These are phyloP conservation scores for Papiliotrema terrestris DNA, from an alignment of 1,284 basidiomycete species.

Conservation along the genomic window DNA sequence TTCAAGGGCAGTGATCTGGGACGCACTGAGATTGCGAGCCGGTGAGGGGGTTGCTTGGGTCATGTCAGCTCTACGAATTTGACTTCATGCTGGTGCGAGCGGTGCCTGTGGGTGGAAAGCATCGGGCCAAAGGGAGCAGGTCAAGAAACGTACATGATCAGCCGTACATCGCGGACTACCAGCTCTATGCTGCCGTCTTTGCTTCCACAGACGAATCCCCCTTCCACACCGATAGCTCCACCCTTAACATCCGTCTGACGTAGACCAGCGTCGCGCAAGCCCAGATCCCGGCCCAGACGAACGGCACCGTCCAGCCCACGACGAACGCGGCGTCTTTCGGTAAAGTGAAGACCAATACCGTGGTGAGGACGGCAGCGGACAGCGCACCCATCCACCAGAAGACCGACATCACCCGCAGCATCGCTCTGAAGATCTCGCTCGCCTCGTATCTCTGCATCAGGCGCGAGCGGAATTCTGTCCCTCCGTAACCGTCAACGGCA, in stretches of 20 bases:
- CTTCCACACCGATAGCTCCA: neutral
- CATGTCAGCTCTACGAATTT: too few relatives aligned
- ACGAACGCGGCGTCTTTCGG: constrained; percentile 5
- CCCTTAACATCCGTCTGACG: constrained; percentile 1
- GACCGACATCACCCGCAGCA: constrained; percentile 1
- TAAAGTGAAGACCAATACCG: constrained; percentile 4
- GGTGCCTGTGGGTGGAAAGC: too few relatives aligned
- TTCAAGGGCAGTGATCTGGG: too few relatives aligned
- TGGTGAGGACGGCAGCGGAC: neutral
- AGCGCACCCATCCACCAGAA: constrained; percentile 2
- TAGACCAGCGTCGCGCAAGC: neutral
- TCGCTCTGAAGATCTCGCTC: neutral
- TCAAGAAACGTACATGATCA: too few relatives aligned
- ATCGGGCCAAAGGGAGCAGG: too few relatives aligned
- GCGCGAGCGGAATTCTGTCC: neutral
- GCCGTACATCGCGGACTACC: too few relatives aligned
- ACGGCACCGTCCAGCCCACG: constrained; percentile 7
- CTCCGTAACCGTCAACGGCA: constrained; percentile 5
- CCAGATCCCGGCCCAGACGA: constrained; percentile 8
- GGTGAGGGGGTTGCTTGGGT: too few relatives aligned
- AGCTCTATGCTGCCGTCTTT: too few relatives aligned
- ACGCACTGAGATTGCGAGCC: too few relatives aligned
- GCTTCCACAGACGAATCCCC: neutral
- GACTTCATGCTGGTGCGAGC: too few relatives aligned
- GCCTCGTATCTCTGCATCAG: constrained; percentile 2